These are phyloP conservation scores for Pseudogymnoascus sp. DNA, from an alignment of 2,329 filamentous ascomycete species.

Conservation along the genomic window DNA sequence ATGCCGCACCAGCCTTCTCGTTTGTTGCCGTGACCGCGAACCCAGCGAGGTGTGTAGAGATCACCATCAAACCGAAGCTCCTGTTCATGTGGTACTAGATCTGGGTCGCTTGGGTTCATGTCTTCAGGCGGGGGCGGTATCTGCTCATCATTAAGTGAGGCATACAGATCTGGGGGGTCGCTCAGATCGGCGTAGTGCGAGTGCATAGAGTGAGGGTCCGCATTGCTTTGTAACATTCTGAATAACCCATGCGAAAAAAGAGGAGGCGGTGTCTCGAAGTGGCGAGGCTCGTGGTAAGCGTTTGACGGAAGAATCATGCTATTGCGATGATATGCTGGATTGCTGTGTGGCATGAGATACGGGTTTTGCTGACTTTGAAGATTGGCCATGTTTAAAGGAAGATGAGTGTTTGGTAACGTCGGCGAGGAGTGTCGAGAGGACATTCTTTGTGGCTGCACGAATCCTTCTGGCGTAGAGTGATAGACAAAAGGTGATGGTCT, in stretches of 20 bases:
- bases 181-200: conserved; percentile 65
- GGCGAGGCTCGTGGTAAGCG: conserved; percentile 39
- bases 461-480: conserved; percentile 51
- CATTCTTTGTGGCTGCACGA: conserved; percentile 46
- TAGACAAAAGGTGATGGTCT: conserved; percentile 55
- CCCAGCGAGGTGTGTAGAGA: conserved; percentile 75
- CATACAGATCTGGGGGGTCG: conserved; percentile 70
- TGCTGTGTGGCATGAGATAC: conserved; percentile 43
- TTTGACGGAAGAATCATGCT: conserved; percentile 50
- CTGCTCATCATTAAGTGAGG: conserved; percentile 65
- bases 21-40: conserved; percentile 78
- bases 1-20: conserved; percentile 85
- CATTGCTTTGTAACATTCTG: conserved; percentile 67
- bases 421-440: conserved; percentile 43
- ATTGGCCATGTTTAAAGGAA: conserved; percentile 40
- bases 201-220: conserved; percentile 57
- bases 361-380: conserved; percentile 49
- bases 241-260: conserved; percentile 65
- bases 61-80: conserved; percentile 72
- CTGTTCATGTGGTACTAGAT: conserved; percentile 69
- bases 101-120: conserved; percentile 70
- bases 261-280: conserved; percentile 50
- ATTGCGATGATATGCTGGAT: conserved; percentile 43
- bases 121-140: conserved; percentile 68
- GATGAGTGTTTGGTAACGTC: conserved; percentile 36